Evolutionary conservation across 2,329 filamentous ascomycete genomes (phyloP).

Genomic region (Didymosphaeria variabile): DNA sequence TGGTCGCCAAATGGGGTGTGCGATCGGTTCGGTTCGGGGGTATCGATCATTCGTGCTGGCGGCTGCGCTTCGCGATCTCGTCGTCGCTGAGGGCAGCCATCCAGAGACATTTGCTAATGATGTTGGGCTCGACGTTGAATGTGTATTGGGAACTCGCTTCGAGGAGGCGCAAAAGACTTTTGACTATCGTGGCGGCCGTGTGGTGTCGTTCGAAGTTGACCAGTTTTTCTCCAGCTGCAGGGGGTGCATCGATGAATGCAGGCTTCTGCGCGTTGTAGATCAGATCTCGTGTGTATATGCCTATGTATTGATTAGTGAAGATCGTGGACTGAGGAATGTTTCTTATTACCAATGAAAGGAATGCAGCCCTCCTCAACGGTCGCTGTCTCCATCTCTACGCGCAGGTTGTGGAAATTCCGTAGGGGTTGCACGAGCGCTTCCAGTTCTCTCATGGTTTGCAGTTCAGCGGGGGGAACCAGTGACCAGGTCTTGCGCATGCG

Average conservation of each 20-base stretch:
- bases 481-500: slow-evolving; percentile 76
- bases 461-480: slow-evolving; percentile 71
- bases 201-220: slow-evolving; percentile 87
- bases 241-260: slow-evolving; percentile 74
- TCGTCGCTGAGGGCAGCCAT: slow-evolving; percentile 78
- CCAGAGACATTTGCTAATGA: slow-evolving; percentile 86
- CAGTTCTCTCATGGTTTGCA: slow-evolving; percentile 72
- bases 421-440: slow-evolving; percentile 78
- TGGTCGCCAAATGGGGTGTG: slow-evolving; percentile 5
- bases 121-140: slow-evolving; percentile 78
- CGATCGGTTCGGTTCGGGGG: slow-evolving; percentile 17
- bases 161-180: slow-evolving; percentile 79
- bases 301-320: slow-evolving; percentile 40
- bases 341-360: slow-evolving; percentile 76
- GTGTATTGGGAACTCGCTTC: slow-evolving; percentile 79
- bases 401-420: slow-evolving; percentile 78
- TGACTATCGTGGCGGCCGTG: slow-evolving; percentile 77
- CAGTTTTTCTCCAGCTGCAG: slow-evolving; percentile 66
- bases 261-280: slow-evolving; percentile 84
- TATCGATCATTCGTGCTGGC: slow-evolving; percentile 39
- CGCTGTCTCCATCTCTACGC: slow-evolving; percentile 79
- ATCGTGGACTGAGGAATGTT: not conserved
- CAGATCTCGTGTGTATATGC: slow-evolving; percentile 81
- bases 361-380: slow-evolving; percentile 77
- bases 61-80: slow-evolving; percentile 65